phyloP scores from a whole-genome alignment of 1,139 yeast species.

The Zygoascus sp. region DNA sequence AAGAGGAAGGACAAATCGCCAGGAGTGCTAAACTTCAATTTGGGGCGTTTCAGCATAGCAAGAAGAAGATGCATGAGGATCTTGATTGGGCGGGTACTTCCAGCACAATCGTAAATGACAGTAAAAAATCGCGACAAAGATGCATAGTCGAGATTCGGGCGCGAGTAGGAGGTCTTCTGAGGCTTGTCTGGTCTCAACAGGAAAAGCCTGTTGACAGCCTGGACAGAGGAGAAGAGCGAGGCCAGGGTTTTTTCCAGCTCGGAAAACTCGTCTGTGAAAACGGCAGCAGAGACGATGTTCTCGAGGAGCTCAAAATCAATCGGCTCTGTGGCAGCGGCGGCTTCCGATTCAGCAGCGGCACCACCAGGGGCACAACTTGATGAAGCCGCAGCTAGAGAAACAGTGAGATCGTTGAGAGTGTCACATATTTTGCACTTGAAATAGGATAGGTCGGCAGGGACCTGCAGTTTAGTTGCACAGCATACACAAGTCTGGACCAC shows the following conservation, averaged over 20 bases:
- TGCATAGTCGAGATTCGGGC: constrained; percentile 28
- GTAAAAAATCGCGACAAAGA: constrained; percentile 25
- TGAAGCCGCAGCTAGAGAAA: too few species aligned
- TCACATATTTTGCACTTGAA: constrained; percentile 46
- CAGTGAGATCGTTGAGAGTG: constrained; percentile 28
- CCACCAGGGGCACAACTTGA: too few species aligned
- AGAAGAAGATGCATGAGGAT: constrained; percentile 24
- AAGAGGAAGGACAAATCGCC: constrained; percentile 29
- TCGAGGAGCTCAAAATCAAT: constrained; percentile 6
- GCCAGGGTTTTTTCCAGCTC: constrained; percentile 21
- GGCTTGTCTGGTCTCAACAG: constrained; percentile 20
- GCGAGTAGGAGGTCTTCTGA: constrained; percentile 24
- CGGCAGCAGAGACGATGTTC: neutral
- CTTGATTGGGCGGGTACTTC: constrained; percentile 8
- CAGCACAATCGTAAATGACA: constrained; percentile 18
- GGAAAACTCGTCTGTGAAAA: constrained; percentile 1
- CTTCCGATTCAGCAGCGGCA: neutral
- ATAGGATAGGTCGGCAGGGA: constrained; percentile 45
- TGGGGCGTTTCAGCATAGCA: constrained; percentile 29
- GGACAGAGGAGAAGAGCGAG: constrained; percentile 25
- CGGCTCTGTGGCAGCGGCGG: neutral
- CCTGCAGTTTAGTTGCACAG: constrained; percentile 56
- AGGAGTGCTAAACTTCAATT: constrained; percentile 22
- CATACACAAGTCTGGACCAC: constrained; percentile 41
- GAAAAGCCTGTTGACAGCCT: constrained; percentile 28